These are phyloP conservation scores for Pugionium cornutum DNA, from an alignment of 345 rosid genomes.

Conservation along the genomic window DNA sequence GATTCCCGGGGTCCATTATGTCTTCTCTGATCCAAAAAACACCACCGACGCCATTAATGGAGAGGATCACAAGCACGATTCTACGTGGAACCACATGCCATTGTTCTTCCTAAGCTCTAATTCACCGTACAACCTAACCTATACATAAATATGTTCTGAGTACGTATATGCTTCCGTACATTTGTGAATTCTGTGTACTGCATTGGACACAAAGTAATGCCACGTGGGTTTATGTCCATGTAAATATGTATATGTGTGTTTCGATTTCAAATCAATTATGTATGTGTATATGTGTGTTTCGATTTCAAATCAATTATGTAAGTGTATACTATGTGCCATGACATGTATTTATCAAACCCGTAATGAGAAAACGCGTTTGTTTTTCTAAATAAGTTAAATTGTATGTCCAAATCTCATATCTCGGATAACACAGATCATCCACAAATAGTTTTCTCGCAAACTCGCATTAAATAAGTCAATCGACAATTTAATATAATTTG, in stretches of 20 bases:
- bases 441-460: background rate
- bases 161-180: conserved; percentile 33
- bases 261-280: conserved; percentile 3
- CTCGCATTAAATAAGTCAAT: conserved; percentile 9
- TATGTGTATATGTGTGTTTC: background rate
- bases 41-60: conserved; percentile 41
- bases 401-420: conserved; percentile 4
- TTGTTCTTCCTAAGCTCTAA: conserved; percentile 21
- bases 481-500: background rate
- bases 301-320: conserved; percentile 4
- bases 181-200: conserved; percentile 30
- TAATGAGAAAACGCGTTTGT: conserved; percentile 28
- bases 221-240: conserved; percentile 11
- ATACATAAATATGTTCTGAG: conserved; percentile 18
- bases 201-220: conserved; percentile 18
- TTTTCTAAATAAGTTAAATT: background rate
- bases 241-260: background rate
- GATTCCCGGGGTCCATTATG: conserved; percentile 12
- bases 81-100: conserved; percentile 38
- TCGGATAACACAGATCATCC: conserved; percentile 23
- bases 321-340: conserved; percentile 13
- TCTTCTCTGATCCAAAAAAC: background rate
- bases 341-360: background rate
- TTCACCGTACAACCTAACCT: conserved; percentile 28
- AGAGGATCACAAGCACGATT: conserved; percentile 19